Evolutionary conservation across 1,284 basidiomycete genomes (phyloP).

Genomic region (Malassezia sp.): DNA sequence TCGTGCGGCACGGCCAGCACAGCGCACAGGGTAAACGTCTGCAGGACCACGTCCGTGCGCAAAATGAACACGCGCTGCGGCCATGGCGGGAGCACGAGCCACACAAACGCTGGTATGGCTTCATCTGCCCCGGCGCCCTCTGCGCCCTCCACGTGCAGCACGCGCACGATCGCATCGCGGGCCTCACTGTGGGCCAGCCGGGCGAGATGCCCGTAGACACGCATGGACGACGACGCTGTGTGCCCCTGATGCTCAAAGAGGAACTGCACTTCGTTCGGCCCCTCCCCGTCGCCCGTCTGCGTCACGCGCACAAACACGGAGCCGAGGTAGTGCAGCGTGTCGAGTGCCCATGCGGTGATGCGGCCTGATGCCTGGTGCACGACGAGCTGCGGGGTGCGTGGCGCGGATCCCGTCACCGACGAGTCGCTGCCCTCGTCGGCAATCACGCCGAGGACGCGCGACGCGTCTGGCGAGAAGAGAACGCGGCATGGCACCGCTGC

Average conservation of each 20-base stretch:
- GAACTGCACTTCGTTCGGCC: background rate
- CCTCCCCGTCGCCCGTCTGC: background rate
- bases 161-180: no score
- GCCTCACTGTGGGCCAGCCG: no score
- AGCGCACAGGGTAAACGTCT: background rate
- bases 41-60: background rate
- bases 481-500: no score
- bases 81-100: background rate
- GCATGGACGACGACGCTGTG: no score
- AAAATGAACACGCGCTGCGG: background rate
- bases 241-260: constrained; percentile 6
- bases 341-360: constrained; percentile 4
- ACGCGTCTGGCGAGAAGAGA: constrained; percentile 8
- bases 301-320: background rate
- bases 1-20: constrained; percentile 1
- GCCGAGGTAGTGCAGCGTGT: background rate
- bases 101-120: background rate
- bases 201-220: no score
- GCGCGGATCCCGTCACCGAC: background rate
- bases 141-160: no score
- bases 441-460: constrained; percentile 1
- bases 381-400: background rate
- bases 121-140: no score
- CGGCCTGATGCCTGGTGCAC: constrained; percentile 14
- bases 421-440: background rate